Percentiles rank a stretch among this genome's conserved stretches.
These are phyloP conservation scores for Pisolithus marmoratus DNA, from an alignment of 768 basidiomycete genomes.

Conservation along the genomic window DNA sequence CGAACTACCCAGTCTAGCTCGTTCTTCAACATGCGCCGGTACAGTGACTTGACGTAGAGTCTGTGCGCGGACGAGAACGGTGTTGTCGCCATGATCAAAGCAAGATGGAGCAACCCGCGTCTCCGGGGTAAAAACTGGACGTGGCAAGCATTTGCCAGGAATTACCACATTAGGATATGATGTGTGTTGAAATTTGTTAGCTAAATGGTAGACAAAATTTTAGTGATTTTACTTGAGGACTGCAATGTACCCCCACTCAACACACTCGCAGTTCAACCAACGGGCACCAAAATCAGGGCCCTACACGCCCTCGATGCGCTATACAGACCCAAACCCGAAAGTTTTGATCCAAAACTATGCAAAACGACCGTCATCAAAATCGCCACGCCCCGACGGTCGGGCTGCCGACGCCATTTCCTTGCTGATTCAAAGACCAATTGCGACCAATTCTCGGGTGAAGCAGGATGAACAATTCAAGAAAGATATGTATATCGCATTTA, in stretches of 20 bases:
- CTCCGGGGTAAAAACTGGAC: neutral
- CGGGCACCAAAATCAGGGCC: constrained; percentile 67
- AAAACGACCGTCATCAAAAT: constrained; percentile 32
- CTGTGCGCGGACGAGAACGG: constrained; percentile 73
- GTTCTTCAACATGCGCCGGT: constrained; percentile 82
- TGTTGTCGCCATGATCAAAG: constrained; percentile 42
- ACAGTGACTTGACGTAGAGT: constrained; percentile 86
- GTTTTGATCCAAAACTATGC: constrained; percentile 39
- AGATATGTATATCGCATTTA: constrained; percentile 80
- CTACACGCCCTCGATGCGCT: constrained; percentile 37
- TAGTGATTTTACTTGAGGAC: constrained; percentile 1
- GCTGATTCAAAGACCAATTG: constrained; percentile 50
- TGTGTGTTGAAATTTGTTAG: neutral
- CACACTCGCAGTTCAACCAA: constrained; percentile 68
- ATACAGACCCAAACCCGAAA: constrained; percentile 38
- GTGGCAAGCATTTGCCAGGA: constrained; percentile 7
- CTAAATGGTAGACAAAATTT: neutral
- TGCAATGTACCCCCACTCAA: constrained; percentile 75
- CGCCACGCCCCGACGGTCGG: constrained; percentile 4
- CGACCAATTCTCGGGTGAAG: constrained; percentile 73
- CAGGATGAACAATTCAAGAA: constrained; percentile 71
- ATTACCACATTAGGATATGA: constrained; percentile 10
- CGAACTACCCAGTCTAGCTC: constrained; percentile 86
- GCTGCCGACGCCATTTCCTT: constrained; percentile 10
- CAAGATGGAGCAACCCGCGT: constrained; percentile 1